Percentiles rank a stretch among this genome's conserved stretches.
Evolutionary conservation across 1,284 basidiomycete species (phyloP).

Genomic region (Flammula alnicola): DNA sequence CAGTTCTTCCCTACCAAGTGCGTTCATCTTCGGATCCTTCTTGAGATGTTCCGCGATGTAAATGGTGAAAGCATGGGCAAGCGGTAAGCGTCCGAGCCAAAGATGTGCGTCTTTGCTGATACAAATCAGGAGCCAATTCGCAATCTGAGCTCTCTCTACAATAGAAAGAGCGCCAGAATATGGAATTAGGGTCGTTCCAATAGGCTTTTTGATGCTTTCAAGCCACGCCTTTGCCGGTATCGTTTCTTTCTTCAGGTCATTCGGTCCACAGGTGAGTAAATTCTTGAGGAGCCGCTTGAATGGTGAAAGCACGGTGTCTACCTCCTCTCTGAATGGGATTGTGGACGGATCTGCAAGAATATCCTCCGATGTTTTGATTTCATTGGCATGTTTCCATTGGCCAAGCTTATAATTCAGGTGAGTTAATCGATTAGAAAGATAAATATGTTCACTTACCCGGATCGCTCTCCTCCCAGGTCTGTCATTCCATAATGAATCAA

Average conservation of each 20-base stretch:
- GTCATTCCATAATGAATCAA: conserved; percentile 18
- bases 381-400: conserved; percentile 17
- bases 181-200: conserved; percentile 3
- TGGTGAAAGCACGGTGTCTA: conserved; percentile 11
- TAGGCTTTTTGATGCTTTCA: neutral
- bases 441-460: conserved; percentile 7
- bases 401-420: conserved; percentile 15
- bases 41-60: conserved; percentile 14
- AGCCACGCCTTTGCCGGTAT: conserved; percentile 14
- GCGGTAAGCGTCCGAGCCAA: conserved; percentile 12
- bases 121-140: conserved; percentile 20
- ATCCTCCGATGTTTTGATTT: conserved; percentile 15
- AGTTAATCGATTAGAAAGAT: neutral
- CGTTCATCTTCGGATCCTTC: neutral
- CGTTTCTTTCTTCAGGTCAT: too few species aligned
- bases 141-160: conserved; percentile 12
- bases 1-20: neutral
- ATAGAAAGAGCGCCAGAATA: conserved; percentile 17
- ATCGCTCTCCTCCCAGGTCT: conserved; percentile 7
- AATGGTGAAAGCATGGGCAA: conserved; percentile 14
- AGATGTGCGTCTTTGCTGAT: neutral
- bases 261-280: too few species aligned
- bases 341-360: conserved; percentile 13
- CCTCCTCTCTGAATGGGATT: conserved; percentile 8
- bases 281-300: too few species aligned